phyloP scores from a whole-genome alignment of 176 grass and related monocot genomes.

The Pharus latifolius region DNA sequence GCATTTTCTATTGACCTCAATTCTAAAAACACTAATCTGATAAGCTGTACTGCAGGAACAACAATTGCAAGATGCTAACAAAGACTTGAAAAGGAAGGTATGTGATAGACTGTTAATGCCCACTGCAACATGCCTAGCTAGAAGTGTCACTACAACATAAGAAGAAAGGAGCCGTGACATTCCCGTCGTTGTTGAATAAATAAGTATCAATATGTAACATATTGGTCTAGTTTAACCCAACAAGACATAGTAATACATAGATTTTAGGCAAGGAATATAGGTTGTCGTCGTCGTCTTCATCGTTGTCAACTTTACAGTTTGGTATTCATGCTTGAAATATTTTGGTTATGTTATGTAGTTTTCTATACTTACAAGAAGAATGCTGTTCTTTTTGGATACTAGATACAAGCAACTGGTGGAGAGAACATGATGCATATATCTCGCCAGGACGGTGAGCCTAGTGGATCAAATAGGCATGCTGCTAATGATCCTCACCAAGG shows the following conservation, averaged over 20 bases:
- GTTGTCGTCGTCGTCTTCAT: too few relatives aligned
- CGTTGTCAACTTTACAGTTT: too few relatives aligned
- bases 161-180: too few relatives aligned
- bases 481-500: conserved; percentile 20
- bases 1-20: neutral
- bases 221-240: neutral
- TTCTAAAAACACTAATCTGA: neutral
- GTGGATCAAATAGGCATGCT: conserved; percentile 26
- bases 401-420: conserved; percentile 40
- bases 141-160: too few relatives aligned
- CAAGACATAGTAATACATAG: too few relatives aligned
- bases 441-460: conserved; percentile 25
- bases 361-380: neutral
- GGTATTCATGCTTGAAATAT: too few relatives aligned
- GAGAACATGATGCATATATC: conserved; percentile 31
- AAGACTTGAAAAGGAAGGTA: conserved; percentile 66
- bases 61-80: conserved; percentile 70
- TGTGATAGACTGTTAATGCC: too few relatives aligned
- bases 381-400: conserved; percentile 1
- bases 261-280: too few relatives aligned
- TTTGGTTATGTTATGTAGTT: neutral
- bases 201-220: too few relatives aligned
- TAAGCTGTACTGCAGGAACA: conserved; percentile 44
- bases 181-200: too few relatives aligned
- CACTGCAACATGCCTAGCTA: too few relatives aligned